Evolutionary conservation across 371 early-diverging fungal genomes (phyloP), one percentile per base, ranked within the genome.

Genomic region (Blakeslea trispora): DNA sequence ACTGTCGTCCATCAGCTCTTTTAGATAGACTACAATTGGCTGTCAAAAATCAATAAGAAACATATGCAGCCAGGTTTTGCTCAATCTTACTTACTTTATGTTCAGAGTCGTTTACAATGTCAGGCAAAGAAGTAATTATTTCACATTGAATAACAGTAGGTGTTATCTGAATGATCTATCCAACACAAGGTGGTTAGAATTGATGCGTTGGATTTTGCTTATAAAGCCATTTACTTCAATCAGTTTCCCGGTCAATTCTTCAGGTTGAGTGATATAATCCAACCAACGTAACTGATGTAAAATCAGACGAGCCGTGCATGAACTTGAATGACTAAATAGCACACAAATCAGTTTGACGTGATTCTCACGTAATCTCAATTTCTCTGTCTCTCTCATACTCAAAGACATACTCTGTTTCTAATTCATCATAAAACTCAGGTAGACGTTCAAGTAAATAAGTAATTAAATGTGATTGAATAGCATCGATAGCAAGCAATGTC

Each of bases 281-380:
- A 91, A 67, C 90, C 90, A 92, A 32, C 89, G 75, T 42, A 93
- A 53, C 57, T 93, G 92, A 41, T 90, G 86, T 39, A 93, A 61
- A 23, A 92, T 85, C 22, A 88, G 64, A 14, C 84, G 77, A 28
- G 88, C 84, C 3, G 81, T 79, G 6, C 77, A 77, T 13, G 86
- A 80, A 39, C 80, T 81, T 15, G 74, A 69, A 21, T 52, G 51
- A 53, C 71, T 75, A 52, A 31, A 28, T 35, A 44, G 14, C 22
- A 32, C 18, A n/a, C 28, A 14, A 14, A 41, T 28, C 10, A 17
- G 28, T 23, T 15, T 22, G 10, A 19, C 21, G 35, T 32, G 46
- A 15, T 40, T 40, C 24, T 24, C n/a, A n/a, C n/a, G n/a, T n/a
- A n/a, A n/a, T n/a, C n/a, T n/a, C 24, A 10, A 3, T 21, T 4